Evolutionary conservation across 768 basidiomycete species (phyloP).

Genomic region (Suillus sp.): DNA sequence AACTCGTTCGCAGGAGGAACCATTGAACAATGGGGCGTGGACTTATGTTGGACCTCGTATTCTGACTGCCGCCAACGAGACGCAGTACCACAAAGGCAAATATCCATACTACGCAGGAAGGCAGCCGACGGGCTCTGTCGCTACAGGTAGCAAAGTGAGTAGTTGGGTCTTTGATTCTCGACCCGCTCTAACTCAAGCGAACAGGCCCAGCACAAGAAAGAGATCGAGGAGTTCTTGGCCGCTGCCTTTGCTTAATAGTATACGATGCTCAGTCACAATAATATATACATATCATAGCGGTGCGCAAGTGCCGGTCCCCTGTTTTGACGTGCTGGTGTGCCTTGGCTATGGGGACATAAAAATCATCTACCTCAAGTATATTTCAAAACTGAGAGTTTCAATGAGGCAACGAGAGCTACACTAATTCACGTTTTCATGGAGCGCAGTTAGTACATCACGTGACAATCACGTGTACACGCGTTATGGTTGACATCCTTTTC

Average conservation of each 20-base stretch:
- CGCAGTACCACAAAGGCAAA: constrained; percentile 88
- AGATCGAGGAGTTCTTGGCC: constrained; percentile 75
- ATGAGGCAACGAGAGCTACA: neutral
- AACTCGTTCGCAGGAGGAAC: constrained; percentile 67
- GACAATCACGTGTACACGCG: constrained; percentile 4
- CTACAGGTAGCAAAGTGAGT: constrained; percentile 86
- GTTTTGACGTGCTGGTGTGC: neutral
- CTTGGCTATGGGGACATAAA: neutral
- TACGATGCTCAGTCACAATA: neutral
- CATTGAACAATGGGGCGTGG: constrained; percentile 97
- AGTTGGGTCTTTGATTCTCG: constrained; percentile 4
- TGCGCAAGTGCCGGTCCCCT: neutral
- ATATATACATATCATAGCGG: neutral
- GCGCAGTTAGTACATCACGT: neutral
- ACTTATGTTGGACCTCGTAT: constrained; percentile 93
- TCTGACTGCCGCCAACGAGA: constrained; percentile 89
- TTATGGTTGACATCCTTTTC: constrained; percentile 8
- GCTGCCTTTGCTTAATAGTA: constrained; percentile 52
- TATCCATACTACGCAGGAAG: constrained; percentile 92
- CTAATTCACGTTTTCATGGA: neutral
- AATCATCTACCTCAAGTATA: neutral
- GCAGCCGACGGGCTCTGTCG: constrained; percentile 88
- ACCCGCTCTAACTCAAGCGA: constrained; percentile 21
- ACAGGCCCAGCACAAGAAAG: constrained; percentile 85
- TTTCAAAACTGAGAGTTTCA: neutral